These are phyloP conservation scores for Cryptococcus hybrid DNA, from an alignment of 1,284 basidiomycete species.

Conservation along the genomic window DNA sequence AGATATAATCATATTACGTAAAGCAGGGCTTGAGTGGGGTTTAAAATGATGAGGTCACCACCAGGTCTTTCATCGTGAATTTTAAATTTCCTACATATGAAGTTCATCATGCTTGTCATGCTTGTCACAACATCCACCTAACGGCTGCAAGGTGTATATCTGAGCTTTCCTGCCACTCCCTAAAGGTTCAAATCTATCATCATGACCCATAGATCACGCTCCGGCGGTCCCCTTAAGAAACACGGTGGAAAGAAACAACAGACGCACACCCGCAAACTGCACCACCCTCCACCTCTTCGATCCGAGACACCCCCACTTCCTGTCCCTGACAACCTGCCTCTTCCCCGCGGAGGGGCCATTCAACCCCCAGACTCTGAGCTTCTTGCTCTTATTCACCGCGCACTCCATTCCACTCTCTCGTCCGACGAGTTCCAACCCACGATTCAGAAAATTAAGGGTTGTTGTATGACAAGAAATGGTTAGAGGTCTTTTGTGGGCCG, in stretches of 20 bases:
- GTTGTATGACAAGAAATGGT: constrained; percentile 46
- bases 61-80: background rate
- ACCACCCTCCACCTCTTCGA: constrained; percentile 18
- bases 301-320: constrained; percentile 11
- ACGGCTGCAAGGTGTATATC: no score
- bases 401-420: constrained; percentile 24
- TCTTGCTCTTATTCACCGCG: constrained; percentile 30
- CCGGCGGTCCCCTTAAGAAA: constrained; percentile 27
- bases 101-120: background rate
- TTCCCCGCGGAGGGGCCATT: constrained; percentile 13
- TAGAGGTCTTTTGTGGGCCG: constrained; percentile 43
- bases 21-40: background rate
- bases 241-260: constrained; percentile 4
- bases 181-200: background rate
- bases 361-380: constrained; percentile 33
- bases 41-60: background rate
- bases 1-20: background rate
- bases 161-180: no score
- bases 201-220: constrained; percentile 43
- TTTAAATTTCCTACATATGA: no score
- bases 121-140: background rate
- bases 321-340: constrained; percentile 3
- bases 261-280: constrained; percentile 18
- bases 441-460: constrained; percentile 46
- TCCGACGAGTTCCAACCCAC: constrained; percentile 26